Percentiles rank a stretch among this genome's conserved stretches.
phyloP scores from a whole-genome alignment of 1,284 basidiomycete species.

The Irpex sp. region DNA sequence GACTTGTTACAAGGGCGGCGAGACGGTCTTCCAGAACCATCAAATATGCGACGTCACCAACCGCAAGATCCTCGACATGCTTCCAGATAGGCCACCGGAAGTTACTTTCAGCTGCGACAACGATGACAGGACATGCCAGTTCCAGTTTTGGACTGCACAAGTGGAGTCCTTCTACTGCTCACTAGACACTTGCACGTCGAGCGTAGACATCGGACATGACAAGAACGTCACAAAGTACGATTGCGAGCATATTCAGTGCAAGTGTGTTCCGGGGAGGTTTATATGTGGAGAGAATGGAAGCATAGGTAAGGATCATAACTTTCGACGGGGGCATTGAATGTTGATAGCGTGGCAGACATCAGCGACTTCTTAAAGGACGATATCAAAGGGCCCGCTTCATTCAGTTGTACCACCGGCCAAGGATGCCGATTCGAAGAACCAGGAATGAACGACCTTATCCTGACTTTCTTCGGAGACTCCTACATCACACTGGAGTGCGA shows the following conservation, averaged over 20 bases:
- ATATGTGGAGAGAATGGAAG: constrained; percentile 95
- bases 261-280: constrained; percentile 88
- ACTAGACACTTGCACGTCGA: constrained; percentile 61
- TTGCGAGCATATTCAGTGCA: constrained; percentile 83
- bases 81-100: constrained; percentile 84
- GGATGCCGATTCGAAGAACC: constrained; percentile 91
- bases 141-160: constrained; percentile 96
- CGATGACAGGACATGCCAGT: constrained; percentile 62
- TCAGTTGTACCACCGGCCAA: constrained; percentile 73
- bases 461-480: constrained; percentile 87
- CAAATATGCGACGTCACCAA: constrained; percentile 99
- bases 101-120: constrained; percentile 90
- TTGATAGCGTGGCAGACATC: constrained; percentile 62
- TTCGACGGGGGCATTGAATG: not conserved
- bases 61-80: constrained; percentile 85
- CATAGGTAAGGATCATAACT: constrained; percentile 58
- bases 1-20: constrained; percentile 91
- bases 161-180: constrained; percentile 96
- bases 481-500: constrained; percentile 86
- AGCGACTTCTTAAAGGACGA: constrained; percentile 87
- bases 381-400: constrained; percentile 87
- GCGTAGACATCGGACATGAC: constrained; percentile 50
- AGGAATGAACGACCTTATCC: constrained; percentile 93
- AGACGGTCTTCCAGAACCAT: constrained; percentile 88
- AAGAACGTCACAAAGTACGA: constrained; percentile 71